Base-by-base conservation (phyloP, 768 basidiomycete species). In the Rhizopogon roseolus region DNA sequence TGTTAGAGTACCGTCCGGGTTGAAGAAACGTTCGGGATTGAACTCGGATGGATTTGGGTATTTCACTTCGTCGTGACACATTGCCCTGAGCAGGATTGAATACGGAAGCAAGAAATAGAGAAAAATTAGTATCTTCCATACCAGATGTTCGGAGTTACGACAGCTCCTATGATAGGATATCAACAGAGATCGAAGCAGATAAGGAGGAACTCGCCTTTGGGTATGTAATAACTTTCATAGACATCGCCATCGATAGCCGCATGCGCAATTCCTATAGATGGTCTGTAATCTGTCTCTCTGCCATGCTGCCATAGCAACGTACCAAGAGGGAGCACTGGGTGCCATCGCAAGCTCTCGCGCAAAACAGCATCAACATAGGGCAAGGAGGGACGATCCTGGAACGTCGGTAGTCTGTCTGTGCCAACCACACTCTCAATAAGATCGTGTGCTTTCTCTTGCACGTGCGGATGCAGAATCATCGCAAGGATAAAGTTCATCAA, bases 171-270 rank as follows among this genome's bases (percentile, higher is more conserved):
- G 3, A 10, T 13, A 36, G 34, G 1, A 13, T 34, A 49, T 40
- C 51, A 22, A 29, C 4, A 36, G 10, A 4, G 13, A 36, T 13
- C 13, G 13, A 36, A 36, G 34, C 34, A 34, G 11, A 34, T 34
- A 13, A 54, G 48, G 42, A 44, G 36, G 13, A 48, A 46, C 0
- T 17, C 37, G 1, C 73, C 73, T 54, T 66, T 66, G 10, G 72
- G 73, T 36, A 74, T 67, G 45, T 61, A 64, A 54, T 71, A 72
- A 1, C 74, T 77, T 5, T 76, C 68, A 53, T 77, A 81, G 2
- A 69, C 60, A 54, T 81, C 80, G 43, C 80, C 76, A 11, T 56
- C 28, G 16, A 41, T 45, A 19, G 66, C 66, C 57, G 59, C 56
- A 37, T 62, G 66, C 38, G 66, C 64, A 27, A 68, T 39, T 22